Evolutionary conservation across 108 stramenopile species (phyloP).

Genomic region (Parietichytrium sp.): DNA sequence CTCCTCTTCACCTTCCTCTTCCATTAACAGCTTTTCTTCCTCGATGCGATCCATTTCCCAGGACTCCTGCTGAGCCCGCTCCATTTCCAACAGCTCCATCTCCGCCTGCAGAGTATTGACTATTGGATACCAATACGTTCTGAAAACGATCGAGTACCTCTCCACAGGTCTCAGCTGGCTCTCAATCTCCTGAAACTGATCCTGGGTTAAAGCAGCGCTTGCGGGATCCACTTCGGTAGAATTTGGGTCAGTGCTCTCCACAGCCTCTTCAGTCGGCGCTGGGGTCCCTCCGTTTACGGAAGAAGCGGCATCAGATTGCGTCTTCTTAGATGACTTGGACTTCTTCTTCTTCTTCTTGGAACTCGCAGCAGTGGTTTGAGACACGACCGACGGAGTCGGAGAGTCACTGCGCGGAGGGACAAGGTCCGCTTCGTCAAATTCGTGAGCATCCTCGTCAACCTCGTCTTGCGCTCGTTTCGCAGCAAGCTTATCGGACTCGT

Average conservation of each 20-base stretch:
- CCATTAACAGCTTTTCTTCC: constrained; percentile 15
- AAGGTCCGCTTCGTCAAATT: neutral
- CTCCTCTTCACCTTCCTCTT: constrained; percentile 36
- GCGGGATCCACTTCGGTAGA: neutral
- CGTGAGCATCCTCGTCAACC: neutral
- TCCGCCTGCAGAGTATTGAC: neutral
- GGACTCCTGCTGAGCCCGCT: neutral
- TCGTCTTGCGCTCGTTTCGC: neutral
- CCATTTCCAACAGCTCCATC: neutral
- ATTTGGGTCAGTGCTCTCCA: neutral
- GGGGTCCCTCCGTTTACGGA: neutral
- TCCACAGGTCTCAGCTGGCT: neutral
- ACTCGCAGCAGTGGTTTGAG: neutral
- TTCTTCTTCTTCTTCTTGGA: neutral
- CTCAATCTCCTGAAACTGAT: constrained; percentile 15
- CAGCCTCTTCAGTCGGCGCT: neutral
- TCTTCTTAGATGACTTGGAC: neutral
- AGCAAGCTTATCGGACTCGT: constrained; percentile 7
- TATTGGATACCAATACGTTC: constrained; percentile 6
- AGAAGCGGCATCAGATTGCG: neutral
- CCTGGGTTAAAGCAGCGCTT: neutral
- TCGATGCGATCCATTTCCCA: constrained; percentile 25
- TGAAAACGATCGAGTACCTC: neutral
- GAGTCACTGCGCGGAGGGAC: neutral
- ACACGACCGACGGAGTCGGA: neutral